These are phyloP conservation scores for Phaeosphaeriaceae sp. DNA, from an alignment of 2,329 filamentous ascomycete species.

Conservation along the genomic window DNA sequence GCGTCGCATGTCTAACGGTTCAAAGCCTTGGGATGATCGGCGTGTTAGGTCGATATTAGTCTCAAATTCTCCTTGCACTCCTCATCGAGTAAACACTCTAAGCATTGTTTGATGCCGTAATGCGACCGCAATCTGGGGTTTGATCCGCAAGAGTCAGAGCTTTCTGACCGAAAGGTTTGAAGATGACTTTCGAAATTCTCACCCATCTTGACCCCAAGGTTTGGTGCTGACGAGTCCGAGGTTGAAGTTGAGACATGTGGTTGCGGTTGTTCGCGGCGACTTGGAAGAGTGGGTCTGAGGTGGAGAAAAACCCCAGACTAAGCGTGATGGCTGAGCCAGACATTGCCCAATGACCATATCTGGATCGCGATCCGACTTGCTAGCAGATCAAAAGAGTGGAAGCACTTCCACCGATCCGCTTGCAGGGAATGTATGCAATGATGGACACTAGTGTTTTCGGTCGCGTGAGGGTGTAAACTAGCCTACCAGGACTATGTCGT, in stretches of 20 bases:
- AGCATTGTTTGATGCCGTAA: neutral
- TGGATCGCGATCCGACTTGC: neutral
- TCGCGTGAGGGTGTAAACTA: constrained; percentile 4
- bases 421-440: constrained; percentile 2
- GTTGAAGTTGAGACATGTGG: constrained; percentile 3
- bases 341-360: constrained; percentile 3
- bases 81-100: neutral
- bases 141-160: neutral
- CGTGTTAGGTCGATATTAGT: constrained; percentile 1
- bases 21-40: constrained; percentile 2
- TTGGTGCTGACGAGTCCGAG: neutral
- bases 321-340: constrained; percentile 1
- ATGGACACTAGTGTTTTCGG: constrained; percentile 5
- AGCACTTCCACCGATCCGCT: neutral
- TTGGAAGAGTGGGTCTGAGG: constrained; percentile 7
- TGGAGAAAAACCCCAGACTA: constrained; percentile 7
- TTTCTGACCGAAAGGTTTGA: neutral
- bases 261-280: constrained; percentile 6
- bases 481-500: neutral
- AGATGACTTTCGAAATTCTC: neutral
- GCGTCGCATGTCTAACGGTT: constrained; percentile 4
- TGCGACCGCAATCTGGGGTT: neutral
- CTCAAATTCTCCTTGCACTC: neutral
- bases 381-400: neutral
- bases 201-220: neutral